Conservation (phyloP, 805 yeast genomes). For the Myxozyma neotropica region DNA sequence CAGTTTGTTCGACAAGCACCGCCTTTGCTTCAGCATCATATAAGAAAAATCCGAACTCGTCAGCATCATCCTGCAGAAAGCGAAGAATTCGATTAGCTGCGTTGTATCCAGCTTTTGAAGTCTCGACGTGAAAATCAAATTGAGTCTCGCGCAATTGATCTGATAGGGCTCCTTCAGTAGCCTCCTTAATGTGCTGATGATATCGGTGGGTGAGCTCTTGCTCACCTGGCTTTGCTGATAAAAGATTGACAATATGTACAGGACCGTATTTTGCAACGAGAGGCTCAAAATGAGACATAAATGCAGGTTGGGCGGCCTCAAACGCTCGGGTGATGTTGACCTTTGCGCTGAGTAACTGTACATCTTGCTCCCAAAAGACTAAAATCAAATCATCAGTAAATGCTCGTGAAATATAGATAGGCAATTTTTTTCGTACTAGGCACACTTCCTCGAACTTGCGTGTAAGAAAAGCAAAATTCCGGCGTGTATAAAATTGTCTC, state of each 20-base stretch:
- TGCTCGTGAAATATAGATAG: too few relatives aligned
- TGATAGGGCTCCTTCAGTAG: conserved; percentile 40
- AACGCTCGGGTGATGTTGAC: conserved; percentile 83
- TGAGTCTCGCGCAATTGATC: conserved; percentile 64
- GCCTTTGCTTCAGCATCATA: conserved; percentile 61
- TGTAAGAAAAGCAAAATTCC: conserved; percentile 64
- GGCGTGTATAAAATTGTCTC: conserved; percentile 70
- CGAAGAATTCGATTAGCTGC: conserved; percentile 74
- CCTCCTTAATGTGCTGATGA: conserved; percentile 56
- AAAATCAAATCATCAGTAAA: background rate
- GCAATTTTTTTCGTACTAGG: conserved; percentile 54
- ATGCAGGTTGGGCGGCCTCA: conserved; percentile 91
- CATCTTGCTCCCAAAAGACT: conserved; percentile 97
- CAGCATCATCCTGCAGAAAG: conserved; percentile 62
- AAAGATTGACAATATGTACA: conserved; percentile 82
- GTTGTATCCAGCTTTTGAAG: conserved; percentile 77
- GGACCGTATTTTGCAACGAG: conserved; percentile 78
- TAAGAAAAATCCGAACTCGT: conserved; percentile 80
- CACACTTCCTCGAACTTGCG: conserved; percentile 92
- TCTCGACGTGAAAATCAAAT: conserved; percentile 93
- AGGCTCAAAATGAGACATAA: conserved; percentile 74
- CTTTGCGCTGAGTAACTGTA: conserved; percentile 79
- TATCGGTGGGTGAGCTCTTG: conserved; percentile 70
- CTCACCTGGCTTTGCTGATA: conserved; percentile 80
- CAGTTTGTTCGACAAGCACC: conserved; percentile 74